Base-by-base conservation (phyloP, 495 filamentous ascomycete genomes). In the Amphirosellinia nigrospora region DNA sequence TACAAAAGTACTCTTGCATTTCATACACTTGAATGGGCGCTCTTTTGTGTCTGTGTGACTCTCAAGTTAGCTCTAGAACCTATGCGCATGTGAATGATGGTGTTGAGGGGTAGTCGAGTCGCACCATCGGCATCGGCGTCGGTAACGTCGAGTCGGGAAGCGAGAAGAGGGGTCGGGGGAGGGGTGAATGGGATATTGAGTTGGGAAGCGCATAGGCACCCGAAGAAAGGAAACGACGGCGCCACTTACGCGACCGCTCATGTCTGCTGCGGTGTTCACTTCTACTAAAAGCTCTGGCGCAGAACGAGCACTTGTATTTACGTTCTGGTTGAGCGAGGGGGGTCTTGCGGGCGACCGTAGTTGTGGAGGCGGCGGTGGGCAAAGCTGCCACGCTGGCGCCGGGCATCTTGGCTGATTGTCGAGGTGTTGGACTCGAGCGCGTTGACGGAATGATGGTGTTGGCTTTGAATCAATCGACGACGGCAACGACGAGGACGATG, bases 261-360 rank as follows among this genome's bases (percentile, higher is more conserved):
- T 99, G 96, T 84, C 96, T 86, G 82, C 94, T 97, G 72, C 96
- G 89, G 82, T 99, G 96, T 81, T 99, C 96, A 79, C 94, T 97
- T 79, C 96, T 87, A 84, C 93, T 97, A 79, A 99, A 99, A 64
- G 96, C 96, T 78, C 96, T 89, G 81, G 92, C 93, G 86, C 96
- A 99, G 82, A 97, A 99, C 86, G 97, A 93, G 84, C 96, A 99
- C 82, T 98, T 97, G 89, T 99, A 99, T 82, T 97, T 98, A 85
- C 94, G 93, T 85, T 98, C 94, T 52, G 94, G 92, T 70, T 78
- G 76, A 55, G 88, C 88, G 74, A 87, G 79, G 46, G 87, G 82
- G 66, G 87, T 79, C 79, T 89, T 90, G 73, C 89, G 80, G 75
- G 84, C 85, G 41, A 86, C 85, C 70, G 91, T 85, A 69, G 87